phyloP scores from a whole-genome alignment of 2,329 filamentous ascomycete species.

The Venturiaceae sp. region DNA sequence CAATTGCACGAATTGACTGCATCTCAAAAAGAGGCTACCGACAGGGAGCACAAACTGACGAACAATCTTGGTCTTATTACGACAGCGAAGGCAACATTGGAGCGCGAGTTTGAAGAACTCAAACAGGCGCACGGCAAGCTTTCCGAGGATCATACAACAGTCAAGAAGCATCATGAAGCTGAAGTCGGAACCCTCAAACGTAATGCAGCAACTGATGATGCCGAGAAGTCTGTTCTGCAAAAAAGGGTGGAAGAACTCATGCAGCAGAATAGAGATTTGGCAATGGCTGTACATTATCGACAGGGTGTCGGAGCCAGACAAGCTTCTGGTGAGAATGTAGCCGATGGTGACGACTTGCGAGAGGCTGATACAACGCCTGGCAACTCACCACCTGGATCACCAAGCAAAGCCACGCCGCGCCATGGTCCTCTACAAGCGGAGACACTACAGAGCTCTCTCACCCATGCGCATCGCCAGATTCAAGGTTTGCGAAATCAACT shows the following conservation, averaged over 20 bases:
- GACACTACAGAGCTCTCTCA: constrained; percentile 86
- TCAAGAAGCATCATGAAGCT: constrained; percentile 76
- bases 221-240: constrained; percentile 68
- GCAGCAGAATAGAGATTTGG: constrained; percentile 83
- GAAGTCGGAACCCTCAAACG: constrained; percentile 79
- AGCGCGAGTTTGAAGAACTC: constrained; percentile 86
- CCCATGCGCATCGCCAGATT: constrained; percentile 92
- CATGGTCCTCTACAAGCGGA: constrained; percentile 91
- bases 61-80: constrained; percentile 61
- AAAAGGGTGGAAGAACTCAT: constrained; percentile 82
- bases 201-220: constrained; percentile 66
- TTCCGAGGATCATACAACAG: constrained; percentile 66
- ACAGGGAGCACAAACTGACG: constrained; percentile 73
- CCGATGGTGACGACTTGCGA: constrained; percentile 43
- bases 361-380: constrained; percentile 57
- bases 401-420: constrained; percentile 81
- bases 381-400: constrained; percentile 81
- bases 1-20: constrained; percentile 76
- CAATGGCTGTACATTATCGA: constrained; percentile 69
- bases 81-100: constrained; percentile 64
- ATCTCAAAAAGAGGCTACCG: constrained; percentile 63
- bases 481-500: constrained; percentile 91
- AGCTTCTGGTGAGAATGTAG: constrained; percentile 24
- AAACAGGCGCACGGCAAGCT: constrained; percentile 71
- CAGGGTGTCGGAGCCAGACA: constrained; percentile 44